Base-by-base conservation (phyloP, 1,284 basidiomycete genomes). In the Ganoderma meredithae region DNA sequence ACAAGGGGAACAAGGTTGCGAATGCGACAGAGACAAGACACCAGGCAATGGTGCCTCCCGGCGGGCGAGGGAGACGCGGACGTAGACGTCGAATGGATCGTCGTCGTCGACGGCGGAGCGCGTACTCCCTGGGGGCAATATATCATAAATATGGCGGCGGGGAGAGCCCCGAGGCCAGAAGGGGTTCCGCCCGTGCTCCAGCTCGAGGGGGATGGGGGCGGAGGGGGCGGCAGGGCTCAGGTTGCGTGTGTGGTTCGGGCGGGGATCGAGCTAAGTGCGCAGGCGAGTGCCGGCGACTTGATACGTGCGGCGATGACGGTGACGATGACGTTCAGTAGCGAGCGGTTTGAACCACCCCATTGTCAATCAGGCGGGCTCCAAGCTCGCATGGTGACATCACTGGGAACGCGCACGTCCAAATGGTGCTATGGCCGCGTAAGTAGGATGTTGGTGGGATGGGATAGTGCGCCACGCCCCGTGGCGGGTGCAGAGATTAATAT, bases 61-160 rank as follows among this genome's bases (percentile, higher is more conserved):
- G n/a, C n/a, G n/a, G n/a, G n/a, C n/a, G n/a, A n/a, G n/a, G n/a
- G n/a, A n/a, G n/a, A n/a, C n/a, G n/a, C n/a, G n/a, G n/a, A 25
- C 22, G 22, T 22, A 49, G 19, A 47, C 44, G 44, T 47, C 19
- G 47, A 55, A 27, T 55, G 53, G 53, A 55, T 55, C 53, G 53
- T 55, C 53, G 53, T 55, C 53, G 13, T 3, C 1, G 47, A 49
- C 0, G 47, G 22, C 22, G 47, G 47, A 25, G 22, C 47, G 47
- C 47, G 47, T 22, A 44, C 6, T 19, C 17, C 19, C 19, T 15
- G 19, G 47, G 47, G 22, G 47, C 47, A 25, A 49, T 49, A 25
- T 13, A 49, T 49, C 22, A 31, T 31, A 31, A 31, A 31, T 31
- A 3, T 3, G 27, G 27, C 25, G 47, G 47, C 22, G 22, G 5